Evolutionary conservation across 805 yeast genomes (phyloP).

Genomic region (Lachancea meyersii): DNA sequence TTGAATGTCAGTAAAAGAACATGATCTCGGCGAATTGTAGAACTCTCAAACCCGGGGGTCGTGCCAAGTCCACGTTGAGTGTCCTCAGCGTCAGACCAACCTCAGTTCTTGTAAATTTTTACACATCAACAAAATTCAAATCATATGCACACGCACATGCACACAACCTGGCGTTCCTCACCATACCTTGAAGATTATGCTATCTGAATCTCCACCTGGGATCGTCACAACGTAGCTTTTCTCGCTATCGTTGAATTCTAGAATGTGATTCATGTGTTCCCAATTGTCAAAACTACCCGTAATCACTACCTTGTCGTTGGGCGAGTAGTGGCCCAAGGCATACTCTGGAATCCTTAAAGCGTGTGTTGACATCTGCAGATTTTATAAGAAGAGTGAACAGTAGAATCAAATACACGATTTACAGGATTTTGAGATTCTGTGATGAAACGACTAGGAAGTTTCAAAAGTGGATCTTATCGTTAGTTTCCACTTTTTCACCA

Average conservation of each 20-base stretch:
- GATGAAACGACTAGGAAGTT: no score
- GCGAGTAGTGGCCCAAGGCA: conserved; percentile 8
- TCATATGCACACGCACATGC: no score
- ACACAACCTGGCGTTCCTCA: no score
- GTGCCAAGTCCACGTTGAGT: no score
- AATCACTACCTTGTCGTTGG: conserved; percentile 18
- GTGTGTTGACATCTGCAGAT: conserved; percentile 1
- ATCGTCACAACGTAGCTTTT: conserved; percentile 15
- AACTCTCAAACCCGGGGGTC: no score
- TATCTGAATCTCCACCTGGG: conserved; percentile 1
- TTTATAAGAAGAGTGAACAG: not conserved
- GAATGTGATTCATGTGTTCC: conserved; percentile 17
- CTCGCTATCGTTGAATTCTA: conserved; percentile 12
- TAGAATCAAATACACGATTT: no score
- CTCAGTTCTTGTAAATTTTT: not conserved
- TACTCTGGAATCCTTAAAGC: conserved; percentile 6
- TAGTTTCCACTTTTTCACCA: no score
- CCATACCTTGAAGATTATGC: conserved; percentile 9
- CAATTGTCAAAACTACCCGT: conserved; percentile 31
- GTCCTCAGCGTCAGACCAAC: no score
- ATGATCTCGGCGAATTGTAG: not conserved
- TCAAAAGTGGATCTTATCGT: conserved; percentile 1
- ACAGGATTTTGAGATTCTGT: no score
- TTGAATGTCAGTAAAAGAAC: conserved; percentile 4
- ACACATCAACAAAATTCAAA: no score